Conservation (phyloP, 176 grass and related monocot genomes). For the Carex myosuroides region DNA sequence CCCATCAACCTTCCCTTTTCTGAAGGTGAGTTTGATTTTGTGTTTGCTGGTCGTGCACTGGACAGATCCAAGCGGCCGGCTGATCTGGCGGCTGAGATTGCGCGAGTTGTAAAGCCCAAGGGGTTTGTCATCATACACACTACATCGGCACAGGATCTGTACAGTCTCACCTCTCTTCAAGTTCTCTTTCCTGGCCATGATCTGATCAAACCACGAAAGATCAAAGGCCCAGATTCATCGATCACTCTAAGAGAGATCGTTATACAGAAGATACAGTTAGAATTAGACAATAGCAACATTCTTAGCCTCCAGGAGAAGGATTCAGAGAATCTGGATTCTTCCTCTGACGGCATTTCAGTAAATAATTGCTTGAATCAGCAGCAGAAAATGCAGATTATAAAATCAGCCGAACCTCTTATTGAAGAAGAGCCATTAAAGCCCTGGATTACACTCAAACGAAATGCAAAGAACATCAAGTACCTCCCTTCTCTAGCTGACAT, state of each 20-base stretch:
- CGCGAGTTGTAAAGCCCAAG: constrained; percentile 29
- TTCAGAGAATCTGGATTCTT: constrained; percentile 12
- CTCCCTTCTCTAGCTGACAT: constrained; percentile 49
- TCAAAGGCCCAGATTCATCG: constrained; percentile 18
- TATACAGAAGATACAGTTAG: constrained; percentile 38
- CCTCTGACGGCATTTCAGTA: constrained; percentile 24
- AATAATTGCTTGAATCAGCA: constrained; percentile 28
- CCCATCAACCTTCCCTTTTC: constrained; percentile 36
- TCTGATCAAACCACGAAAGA: constrained; percentile 36
- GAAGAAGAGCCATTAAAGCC: constrained; percentile 53
- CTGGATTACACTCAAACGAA: constrained; percentile 64
- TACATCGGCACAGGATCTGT: constrained; percentile 34
- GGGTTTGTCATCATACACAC: constrained; percentile 49
- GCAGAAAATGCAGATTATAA: constrained; percentile 39
- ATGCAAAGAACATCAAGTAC: constrained; percentile 59
- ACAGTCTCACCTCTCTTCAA: constrained; percentile 46
- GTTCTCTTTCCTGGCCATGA: constrained; percentile 36
- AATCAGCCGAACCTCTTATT: constrained; percentile 51
- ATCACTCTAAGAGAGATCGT: constrained; percentile 39
- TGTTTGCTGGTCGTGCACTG: constrained; percentile 38
- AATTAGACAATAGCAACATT: constrained; percentile 15
- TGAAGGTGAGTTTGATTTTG: constrained; percentile 37
- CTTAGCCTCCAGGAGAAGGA: not conserved
- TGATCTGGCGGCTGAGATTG: constrained; percentile 48
- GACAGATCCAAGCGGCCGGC: constrained; percentile 30